Evolutionary conservation across 176 grass and related monocot species (phyloP).

Genomic region (Chloris gayana): DNA sequence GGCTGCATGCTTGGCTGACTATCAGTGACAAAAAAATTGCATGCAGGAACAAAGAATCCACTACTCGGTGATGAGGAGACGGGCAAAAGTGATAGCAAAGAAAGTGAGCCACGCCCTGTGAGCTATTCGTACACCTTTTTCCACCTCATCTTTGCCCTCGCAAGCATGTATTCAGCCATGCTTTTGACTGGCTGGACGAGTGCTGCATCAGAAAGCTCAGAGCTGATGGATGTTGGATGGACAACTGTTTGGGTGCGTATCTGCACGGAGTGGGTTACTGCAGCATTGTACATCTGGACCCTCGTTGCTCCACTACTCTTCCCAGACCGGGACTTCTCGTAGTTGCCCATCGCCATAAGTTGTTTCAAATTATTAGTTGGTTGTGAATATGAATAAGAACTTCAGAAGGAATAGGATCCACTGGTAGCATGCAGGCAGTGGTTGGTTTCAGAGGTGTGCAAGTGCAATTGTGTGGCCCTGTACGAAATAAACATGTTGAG

Average conservation of each 20-base stretch:
- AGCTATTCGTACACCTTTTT: conserved; percentile 97
- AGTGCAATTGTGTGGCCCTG: conserved; percentile 1
- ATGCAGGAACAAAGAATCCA: conserved; percentile 59
- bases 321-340: conserved; percentile 82
- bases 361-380: neutral
- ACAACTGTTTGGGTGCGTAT: conserved; percentile 95
- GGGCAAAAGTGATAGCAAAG: conserved; percentile 54
- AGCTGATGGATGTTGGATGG: conserved; percentile 97
- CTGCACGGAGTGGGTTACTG: conserved; percentile 85
- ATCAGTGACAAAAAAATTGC: conserved; percentile 15
- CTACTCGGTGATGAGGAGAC: conserved; percentile 61
- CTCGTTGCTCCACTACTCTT: conserved; percentile 78
- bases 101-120: conserved; percentile 52
- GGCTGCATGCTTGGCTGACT: conserved; percentile 1
- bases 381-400: conserved; percentile 30
- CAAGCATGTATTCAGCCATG: conserved; percentile 98
- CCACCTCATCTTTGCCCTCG: conserved; percentile 93
- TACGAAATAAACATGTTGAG: neutral
- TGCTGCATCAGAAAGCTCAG: conserved; percentile 65
- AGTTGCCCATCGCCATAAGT: neutral
- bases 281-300: conserved; percentile 78
- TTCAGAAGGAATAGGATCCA: neutral
- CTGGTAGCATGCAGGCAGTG: neutral
- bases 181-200: conserved; percentile 91
- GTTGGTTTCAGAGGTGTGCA: neutral